Evolutionary conservation across 306 rosid species (phyloP).

Genomic region (Ochetophila trinervis): DNA sequence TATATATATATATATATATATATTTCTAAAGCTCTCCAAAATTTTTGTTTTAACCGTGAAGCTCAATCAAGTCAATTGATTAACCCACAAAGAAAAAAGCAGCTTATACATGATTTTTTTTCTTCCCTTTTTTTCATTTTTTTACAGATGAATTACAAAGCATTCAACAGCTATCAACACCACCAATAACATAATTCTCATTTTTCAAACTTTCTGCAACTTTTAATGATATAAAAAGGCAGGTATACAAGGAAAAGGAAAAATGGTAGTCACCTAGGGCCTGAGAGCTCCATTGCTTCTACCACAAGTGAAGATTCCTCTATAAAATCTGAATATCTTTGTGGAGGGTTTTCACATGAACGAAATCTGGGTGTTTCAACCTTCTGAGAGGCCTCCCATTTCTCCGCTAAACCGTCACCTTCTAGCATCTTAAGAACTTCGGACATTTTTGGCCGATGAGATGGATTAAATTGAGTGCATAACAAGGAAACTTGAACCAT

Average conservation of each 20-base stretch:
- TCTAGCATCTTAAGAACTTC: slow-evolving; percentile 93
- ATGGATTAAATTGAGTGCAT: slow-evolving; percentile 88
- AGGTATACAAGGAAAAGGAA: slow-evolving; percentile 19
- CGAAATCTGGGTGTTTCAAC: slow-evolving; percentile 68
- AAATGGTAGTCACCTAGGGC: slow-evolving; percentile 76
- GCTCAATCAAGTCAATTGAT: slow-evolving; percentile 30
- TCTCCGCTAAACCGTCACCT: slow-evolving; percentile 96
- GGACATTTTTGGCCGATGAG: slow-evolving; percentile 88
- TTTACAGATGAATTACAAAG: slow-evolving; percentile 52
- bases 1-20: neutral
- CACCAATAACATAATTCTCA: slow-evolving; percentile 22
- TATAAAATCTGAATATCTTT: slow-evolving; percentile 79
- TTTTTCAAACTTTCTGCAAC: slow-evolving; percentile 22
- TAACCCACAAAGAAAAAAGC: slow-evolving; percentile 19
- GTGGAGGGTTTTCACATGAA: slow-evolving; percentile 60
- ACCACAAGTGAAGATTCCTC: slow-evolving; percentile 88
- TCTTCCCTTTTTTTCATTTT: slow-evolving; percentile 29
- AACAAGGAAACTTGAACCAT: slow-evolving; percentile 93
- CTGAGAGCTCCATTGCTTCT: slow-evolving; percentile 99
- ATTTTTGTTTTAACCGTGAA: slow-evolving; percentile 1
- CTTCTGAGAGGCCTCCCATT: slow-evolving; percentile 94
- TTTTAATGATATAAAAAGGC: slow-evolving; percentile 15
- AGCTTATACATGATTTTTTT: slow-evolving; percentile 46
- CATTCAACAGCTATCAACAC: slow-evolving; percentile 55
- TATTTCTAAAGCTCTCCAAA: slow-evolving; percentile 26